Base-by-base conservation (phyloP, 495 filamentous ascomycete genomes). In the Letharia lupina region DNA sequence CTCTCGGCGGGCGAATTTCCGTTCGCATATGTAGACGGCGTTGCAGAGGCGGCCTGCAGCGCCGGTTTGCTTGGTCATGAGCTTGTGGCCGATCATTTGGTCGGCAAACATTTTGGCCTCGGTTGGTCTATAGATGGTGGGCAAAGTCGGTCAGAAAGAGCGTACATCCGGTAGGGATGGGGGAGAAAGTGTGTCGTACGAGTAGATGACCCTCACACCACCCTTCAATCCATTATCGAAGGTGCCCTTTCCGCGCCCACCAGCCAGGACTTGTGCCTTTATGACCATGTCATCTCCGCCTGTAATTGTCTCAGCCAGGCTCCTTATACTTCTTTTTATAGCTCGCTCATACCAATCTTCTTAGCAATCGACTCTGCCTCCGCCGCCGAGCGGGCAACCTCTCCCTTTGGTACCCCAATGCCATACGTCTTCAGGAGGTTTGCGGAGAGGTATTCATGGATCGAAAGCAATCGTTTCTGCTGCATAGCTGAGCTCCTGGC, bases 1-100 rank as follows among this genome's bases (percentile, higher is more conserved):
- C 81, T 98, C 94, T 73, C 95, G 88, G 67, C 94, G 91, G 71
- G 94, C 94, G 72, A 98, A 98, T 83, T 98, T 98, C 83, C 94
- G 91, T 84, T 98, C 94, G 80, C 91, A 94, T 76, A 98, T 97
- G 81, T 94, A 97, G 72, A 98, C 94, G 64, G 91, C 82, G 78
- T 92, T 96, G 82, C 94, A 98, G 74, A 92, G 83, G 75, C 93
- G 91, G 74, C 94, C 94, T 67, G 76, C 81, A 66, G 91, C 89
- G 74, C 94, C 94, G 62, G 95, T 98, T 82, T 98, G 94, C 85
- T 98, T 98, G 77, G 94, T 98, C 78, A 98, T 87, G 79, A 98
- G 91, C 80, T 96, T 96, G 78, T 98, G 94, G 70, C 94, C 94
- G 79, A 98, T 97, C 94, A 98, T 98, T 80, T 98, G 92, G 68